Evolutionary conservation across 495 filamentous ascomycete species (phyloP).

Genomic region (Penicillium parvum): DNA sequence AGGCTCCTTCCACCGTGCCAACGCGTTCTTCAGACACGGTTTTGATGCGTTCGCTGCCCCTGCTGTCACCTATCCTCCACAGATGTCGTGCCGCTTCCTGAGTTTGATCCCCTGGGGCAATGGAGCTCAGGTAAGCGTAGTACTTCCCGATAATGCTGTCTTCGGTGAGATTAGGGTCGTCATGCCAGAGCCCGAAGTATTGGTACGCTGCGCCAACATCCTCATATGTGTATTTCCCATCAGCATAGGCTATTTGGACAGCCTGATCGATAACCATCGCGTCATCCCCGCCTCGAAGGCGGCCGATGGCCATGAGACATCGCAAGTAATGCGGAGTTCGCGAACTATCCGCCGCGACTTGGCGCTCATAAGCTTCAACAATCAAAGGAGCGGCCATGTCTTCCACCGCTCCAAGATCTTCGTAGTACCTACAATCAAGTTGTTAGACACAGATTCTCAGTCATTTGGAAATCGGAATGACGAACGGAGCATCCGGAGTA

Average conservation of each 20-base stretch:
- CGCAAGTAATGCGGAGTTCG: slow-evolving; percentile 30
- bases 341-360: slow-evolving; percentile 32
- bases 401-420: slow-evolving; percentile 43
- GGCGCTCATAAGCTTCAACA: slow-evolving; percentile 37
- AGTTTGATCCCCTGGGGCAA: slow-evolving; percentile 36
- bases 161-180: slow-evolving; percentile 41
- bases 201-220: slow-evolving; percentile 54
- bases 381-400: slow-evolving; percentile 37
- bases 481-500: slow-evolving; percentile 36
- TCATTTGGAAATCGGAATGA: slow-evolving; percentile 3
- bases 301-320: slow-evolving; percentile 34
- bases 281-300: slow-evolving; percentile 34
- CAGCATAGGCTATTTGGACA: slow-evolving; percentile 34
- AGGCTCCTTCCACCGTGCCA: slow-evolving; percentile 58
- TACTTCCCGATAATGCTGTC: slow-evolving; percentile 56
- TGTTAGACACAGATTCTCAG: slow-evolving; percentile 9
- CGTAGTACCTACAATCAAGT: slow-evolving; percentile 30
- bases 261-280: slow-evolving; percentile 31
- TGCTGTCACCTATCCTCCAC: slow-evolving; percentile 51
- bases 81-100: slow-evolving; percentile 47
- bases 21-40: slow-evolving; percentile 32
- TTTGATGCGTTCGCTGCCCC: slow-evolving; percentile 50
- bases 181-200: slow-evolving; percentile 45
- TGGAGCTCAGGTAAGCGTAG: slow-evolving; percentile 46
- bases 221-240: slow-evolving; percentile 45